Evolutionary conservation across 805 yeast species (phyloP), one percentile per base, ranked within the genome.

Genomic region (Yamadazyma philogaea): DNA sequence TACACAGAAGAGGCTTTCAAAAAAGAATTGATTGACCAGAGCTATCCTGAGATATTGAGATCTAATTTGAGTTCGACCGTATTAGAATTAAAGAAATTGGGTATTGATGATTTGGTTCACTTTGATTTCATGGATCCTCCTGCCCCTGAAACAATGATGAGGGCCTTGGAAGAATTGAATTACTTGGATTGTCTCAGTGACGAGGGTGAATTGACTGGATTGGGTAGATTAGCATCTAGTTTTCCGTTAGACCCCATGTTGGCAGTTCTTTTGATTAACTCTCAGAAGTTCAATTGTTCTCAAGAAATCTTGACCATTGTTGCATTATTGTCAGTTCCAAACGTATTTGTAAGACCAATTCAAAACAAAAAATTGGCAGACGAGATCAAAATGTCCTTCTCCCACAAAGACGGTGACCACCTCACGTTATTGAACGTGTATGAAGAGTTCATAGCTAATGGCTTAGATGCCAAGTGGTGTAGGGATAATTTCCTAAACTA

Each of bases 81-180:
- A 27, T 69, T 91, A 49, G 96, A 93, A 61, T 74, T 91, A 64
- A 93, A 93, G 63, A 93, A 93, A 65, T 77, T 93, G 50, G 98
- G 98, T 11, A 78, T 91, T 50, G 96, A 93, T 60, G 98, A 91
- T 67, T 78, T 91, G 57, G 99, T 93, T 30, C 98, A 91, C 66
- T 91, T 91, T 59, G 99, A 93, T 63, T 91, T 93, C 60, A 91
- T 91, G 96, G 99, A 91, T 60, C 98, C 99, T 6, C 99, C 99
- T 11, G 98, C 98, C 2, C 99, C 99, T 7, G 99, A 91, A 65
- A 93, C 99, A 6, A 93, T 91, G 99, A 93, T 93, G 99, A 78
- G 99, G 61, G 98, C 98, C 0, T 71, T 91, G 49, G 99, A 91
- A 64, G 99, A 91, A 63, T 75, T 91, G 56, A 90, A 93, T 60